Evolutionary conservation across 2,329 filamentous ascomycete genomes (phyloP), one percentile per base, ranked within the genome.

Genomic region (Teratosphaeria zuluensis): DNA sequence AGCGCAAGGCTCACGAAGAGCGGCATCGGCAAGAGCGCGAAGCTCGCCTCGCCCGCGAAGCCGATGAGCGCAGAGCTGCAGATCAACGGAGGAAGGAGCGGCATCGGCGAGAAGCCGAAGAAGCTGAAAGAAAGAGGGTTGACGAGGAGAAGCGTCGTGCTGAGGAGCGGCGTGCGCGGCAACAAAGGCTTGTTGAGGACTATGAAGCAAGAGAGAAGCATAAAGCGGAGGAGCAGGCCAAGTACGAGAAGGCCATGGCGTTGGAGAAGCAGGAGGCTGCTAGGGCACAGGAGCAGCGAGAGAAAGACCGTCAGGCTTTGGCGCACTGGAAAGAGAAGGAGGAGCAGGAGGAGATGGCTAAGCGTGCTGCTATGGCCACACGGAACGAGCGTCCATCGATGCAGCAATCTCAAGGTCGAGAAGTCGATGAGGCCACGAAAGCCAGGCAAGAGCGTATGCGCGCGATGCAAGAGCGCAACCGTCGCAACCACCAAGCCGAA

Each of bases 361-460:
- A 21, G 28, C 28, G 31, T 16, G 38, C 38, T 46, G 12, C 38
- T 46, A 4, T 46, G 51, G 21, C 21, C 9, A 19, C 6, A 19
- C 51, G 21, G 51, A 32, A 19, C 7, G n/a, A 28, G n/a, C 9
- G 8, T 24, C 16, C 5, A 14, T 14, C 7, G 7, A 11, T 28
- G 1, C 12, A 32, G 51, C 51, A 53, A 12, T 16, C n/a, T 19
- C 38, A 8, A 30, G 53, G 31, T 35, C 32, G 2, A 56, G 56
- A 16, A 6, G 38, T 19, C 38, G 46, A 38, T 53, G 35, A 56
- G 33, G 56, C 58, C 4, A 38, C 58, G 14, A 52, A 56, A 30
- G 51, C 52, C 0, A 56, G 55, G 32, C 54, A 64, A 12, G 53
- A 63, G 24, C 63, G 62, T 2, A 60, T 60, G 12, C 58, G 56